phyloP scores from a whole-genome alignment of 768 basidiomycete species.

The Kwoniella europaea region DNA sequence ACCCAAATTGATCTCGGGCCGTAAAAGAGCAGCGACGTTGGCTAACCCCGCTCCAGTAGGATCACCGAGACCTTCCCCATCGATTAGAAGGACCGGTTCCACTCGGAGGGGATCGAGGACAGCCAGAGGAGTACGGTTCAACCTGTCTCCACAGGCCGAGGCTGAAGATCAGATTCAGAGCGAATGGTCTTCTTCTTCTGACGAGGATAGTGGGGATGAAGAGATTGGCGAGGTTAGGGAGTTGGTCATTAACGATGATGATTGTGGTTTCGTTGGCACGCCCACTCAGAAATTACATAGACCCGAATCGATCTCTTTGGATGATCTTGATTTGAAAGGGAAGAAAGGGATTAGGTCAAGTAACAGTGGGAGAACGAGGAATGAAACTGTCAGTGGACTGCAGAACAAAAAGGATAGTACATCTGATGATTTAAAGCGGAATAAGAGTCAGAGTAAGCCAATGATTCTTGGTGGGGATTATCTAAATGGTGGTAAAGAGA shows the following conservation, averaged over 20 bases:
- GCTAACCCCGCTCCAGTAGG: not conserved
- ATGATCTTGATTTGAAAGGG: not conserved
- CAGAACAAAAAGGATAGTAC: not conserved
- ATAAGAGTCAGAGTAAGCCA: not conserved
- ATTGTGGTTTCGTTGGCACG: not conserved
- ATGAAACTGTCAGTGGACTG: not conserved
- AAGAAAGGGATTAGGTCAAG: not conserved
- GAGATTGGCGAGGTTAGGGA: not conserved
- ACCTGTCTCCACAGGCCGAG: slow-evolving; percentile 10
- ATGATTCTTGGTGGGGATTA: slow-evolving; percentile 25
- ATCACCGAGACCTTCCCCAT: not conserved
- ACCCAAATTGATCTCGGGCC: not conserved
- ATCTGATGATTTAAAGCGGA: not conserved
- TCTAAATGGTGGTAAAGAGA: slow-evolving; percentile 31
- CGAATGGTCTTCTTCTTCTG: slow-evolving; percentile 2
- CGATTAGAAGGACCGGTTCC: slow-evolving; percentile 18
- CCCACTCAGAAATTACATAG: not conserved
- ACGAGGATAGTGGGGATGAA: not conserved
- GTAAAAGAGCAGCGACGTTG: slow-evolving; percentile 11
- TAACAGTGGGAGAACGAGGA: not conserved
- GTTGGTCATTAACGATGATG: not conserved
- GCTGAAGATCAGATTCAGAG: not conserved
- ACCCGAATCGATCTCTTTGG: not conserved
- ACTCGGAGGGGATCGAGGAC: not conserved
- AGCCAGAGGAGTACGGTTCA: slow-evolving; percentile 39